Evolutionary conservation across 495 filamentous ascomycete species (phyloP).

Genomic region (Penicillium bovifimosum): DNA sequence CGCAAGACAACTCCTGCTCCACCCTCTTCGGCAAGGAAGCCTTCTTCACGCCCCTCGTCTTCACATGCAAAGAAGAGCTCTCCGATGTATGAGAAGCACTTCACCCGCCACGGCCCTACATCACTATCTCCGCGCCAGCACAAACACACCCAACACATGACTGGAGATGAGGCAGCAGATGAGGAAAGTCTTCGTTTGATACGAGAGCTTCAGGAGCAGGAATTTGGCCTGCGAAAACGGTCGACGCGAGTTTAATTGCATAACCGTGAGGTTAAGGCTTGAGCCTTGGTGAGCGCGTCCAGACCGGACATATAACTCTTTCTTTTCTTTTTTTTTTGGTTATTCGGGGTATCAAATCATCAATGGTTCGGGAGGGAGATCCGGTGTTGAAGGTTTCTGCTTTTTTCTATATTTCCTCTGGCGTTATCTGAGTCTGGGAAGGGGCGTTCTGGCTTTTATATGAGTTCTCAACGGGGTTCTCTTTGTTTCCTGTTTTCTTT

Average conservation of each 20-base stretch:
- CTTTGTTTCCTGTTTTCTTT: background rate
- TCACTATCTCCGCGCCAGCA: constrained; percentile 32
- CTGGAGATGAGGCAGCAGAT: constrained; percentile 37
- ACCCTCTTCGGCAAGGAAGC: constrained; percentile 30
- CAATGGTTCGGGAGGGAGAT: background rate
- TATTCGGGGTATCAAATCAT: constrained; percentile 6
- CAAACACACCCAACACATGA: constrained; percentile 28
- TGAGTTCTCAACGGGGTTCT: constrained; percentile 3
- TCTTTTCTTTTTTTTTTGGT: background rate
- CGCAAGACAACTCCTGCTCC: constrained; percentile 32
- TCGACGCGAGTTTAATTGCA: constrained; percentile 5
- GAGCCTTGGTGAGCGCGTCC: background rate
- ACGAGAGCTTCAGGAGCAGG: constrained; percentile 53
- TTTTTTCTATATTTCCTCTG: constrained; percentile 1
- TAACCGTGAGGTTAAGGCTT: too few species aligned
- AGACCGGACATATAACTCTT: background rate
- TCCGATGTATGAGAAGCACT: constrained; percentile 32
- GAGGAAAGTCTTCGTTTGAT: constrained; percentile 52
- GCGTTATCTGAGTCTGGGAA: constrained; percentile 2
- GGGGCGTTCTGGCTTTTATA: constrained; percentile 6
- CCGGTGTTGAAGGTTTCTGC: constrained; percentile 1
- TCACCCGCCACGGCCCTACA: constrained; percentile 22
- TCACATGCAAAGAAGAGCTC: constrained; percentile 45
- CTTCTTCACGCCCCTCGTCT: constrained; percentile 39
- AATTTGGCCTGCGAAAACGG: constrained; percentile 52